Evolutionary conservation across 2,329 filamentous ascomycete genomes (phyloP), one percentile per base, ranked within the genome.

Genomic region (Nemania serpens): DNA sequence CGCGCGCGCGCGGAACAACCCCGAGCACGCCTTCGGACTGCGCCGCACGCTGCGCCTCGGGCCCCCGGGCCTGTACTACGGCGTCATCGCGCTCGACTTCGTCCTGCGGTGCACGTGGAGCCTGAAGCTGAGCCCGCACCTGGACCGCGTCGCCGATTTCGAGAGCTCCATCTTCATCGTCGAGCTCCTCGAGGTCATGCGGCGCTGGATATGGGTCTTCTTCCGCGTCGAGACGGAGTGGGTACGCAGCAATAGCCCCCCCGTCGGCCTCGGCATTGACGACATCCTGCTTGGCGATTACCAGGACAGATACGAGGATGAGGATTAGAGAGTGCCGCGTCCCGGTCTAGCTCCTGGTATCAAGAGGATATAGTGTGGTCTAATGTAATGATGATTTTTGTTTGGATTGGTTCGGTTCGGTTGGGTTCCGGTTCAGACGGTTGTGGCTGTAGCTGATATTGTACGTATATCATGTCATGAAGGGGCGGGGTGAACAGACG

Each of bases 191-290:
- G 95, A 99, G 78, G 90, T 98, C 17, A 82, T 91, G 47, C 84
- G 95, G 49, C 84, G 95, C 59, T 98, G 94, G 93, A 84, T 98
- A 62, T 99, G 95, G 95, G 92, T 97, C 59, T 98, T 97, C 77
- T 91, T 98, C 77, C 86, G 95, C 10, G 88, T 96, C 42, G 95
- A 99, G 81, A 93, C 92, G 20, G 95, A 99, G 79, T 97, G 91
- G 90, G 84, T 91, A 76, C 81, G 87, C 77, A 83, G 77, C 66
- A 78, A 77, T 13, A 74, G 76, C 11, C 49, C 51, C 3, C 49
- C 59, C 17, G 73, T 74, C 58, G 84, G 82, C 81, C 59, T 82
- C 71, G 69, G 84, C 73, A 88, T 64, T 34, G 90, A 93, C 72
- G 87, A 96, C 55, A 77, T 94, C 52, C 80, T 96, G 36, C 88